Conservation (phyloP, 2,329 filamentous ascomycete species). For the Chaetoscypha palmicola region DNA sequence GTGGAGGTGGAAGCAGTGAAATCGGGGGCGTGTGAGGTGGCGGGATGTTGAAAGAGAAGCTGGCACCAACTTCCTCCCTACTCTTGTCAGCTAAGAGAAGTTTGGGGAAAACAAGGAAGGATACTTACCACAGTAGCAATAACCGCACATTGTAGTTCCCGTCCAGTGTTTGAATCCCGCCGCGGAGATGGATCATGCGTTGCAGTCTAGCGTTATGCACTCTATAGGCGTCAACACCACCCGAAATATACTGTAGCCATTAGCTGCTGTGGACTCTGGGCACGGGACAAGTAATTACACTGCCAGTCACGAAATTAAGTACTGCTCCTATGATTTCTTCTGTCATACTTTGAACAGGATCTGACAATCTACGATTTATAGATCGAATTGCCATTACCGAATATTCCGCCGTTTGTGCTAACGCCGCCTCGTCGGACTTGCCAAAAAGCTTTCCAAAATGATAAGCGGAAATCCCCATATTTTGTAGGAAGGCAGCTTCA, state of each 20-base stretch:
- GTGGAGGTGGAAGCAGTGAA: background rate
- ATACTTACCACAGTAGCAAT: background rate
- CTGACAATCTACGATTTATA: background rate
- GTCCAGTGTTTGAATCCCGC: background rate
- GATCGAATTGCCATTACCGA: background rate
- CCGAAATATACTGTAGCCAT: background rate
- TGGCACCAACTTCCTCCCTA: background rate
- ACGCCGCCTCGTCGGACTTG: background rate
- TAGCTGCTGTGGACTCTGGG: background rate
- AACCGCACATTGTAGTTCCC: background rate
- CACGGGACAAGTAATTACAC: background rate
- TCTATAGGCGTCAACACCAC: background rate
- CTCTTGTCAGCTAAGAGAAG: background rate
- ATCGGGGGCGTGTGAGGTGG: background rate
- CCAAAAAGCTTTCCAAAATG: background rate
- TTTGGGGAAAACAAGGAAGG: background rate
- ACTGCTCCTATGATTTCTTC: slow-evolving; percentile 1
- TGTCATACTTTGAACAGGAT: background rate
- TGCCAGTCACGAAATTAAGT: background rate
- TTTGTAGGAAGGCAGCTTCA: background rate
- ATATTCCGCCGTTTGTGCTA: background rate
- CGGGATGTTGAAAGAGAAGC: background rate
- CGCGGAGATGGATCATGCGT: background rate
- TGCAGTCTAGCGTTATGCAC: background rate
- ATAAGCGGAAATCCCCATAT: background rate